A percentile compares a stretch with the other conserved stretches of the same genome.
These are phyloP conservation scores for Geotrichum bryndzae DNA, from an alignment of 1,139 yeast species.

Conservation along the genomic window DNA sequence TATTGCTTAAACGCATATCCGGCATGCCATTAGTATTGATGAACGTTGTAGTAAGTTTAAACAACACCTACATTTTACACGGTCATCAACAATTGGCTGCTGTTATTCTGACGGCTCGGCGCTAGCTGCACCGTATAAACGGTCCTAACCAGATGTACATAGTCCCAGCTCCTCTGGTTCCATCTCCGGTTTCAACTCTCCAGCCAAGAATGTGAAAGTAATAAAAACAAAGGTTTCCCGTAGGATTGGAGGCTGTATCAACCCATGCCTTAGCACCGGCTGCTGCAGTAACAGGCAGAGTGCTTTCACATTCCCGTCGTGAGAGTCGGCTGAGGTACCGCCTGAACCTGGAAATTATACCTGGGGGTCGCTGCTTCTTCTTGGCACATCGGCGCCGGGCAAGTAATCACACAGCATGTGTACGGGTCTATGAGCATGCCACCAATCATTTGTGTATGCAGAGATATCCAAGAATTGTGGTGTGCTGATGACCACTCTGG, in stretches of 20 bases:
- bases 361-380: constrained; percentile 2
- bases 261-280: not conserved
- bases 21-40: constrained; percentile 62
- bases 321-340: constrained; percentile 1
- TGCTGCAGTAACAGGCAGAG: not conserved
- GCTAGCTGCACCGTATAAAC: not conserved
- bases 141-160: not conserved
- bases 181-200: not conserved
- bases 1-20: constrained; percentile 46
- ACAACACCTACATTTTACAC: constrained; percentile 41
- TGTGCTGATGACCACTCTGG: constrained; percentile 66
- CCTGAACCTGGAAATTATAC: not conserved
- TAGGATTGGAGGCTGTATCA: not conserved
- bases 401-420: constrained; percentile 4
- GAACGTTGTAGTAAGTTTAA: constrained; percentile 59
- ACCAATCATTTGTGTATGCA: constrained; percentile 6
- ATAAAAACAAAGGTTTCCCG: not conserved
- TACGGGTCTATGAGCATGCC: constrained; percentile 5
- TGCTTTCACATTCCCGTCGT: constrained; percentile 1
- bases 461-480: constrained; percentile 50
- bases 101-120: not conserved
- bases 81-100: not conserved
- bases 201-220: not conserved
- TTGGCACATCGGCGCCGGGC: constrained; percentile 8
- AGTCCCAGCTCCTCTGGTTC: not conserved